Percentiles rank a stretch among this genome's conserved stretches.
Evolutionary conservation across 1,284 basidiomycete species (phyloP).

Genomic region (Ustilago cynodontis): DNA sequence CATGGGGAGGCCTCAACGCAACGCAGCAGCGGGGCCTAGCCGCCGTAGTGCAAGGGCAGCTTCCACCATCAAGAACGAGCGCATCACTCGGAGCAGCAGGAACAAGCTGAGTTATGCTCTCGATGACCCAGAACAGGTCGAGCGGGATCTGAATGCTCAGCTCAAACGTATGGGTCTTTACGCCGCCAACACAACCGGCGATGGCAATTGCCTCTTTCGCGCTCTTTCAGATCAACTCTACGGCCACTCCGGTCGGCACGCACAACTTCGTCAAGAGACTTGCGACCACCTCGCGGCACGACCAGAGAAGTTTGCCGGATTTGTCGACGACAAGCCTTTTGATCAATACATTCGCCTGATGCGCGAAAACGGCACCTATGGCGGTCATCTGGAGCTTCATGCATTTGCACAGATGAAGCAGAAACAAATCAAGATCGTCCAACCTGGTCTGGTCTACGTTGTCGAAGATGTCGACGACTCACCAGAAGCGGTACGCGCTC

Average conservation of each 20-base stretch:
- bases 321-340: constrained; percentile 81
- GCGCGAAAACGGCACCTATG: constrained; percentile 80
- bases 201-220: constrained; percentile 68
- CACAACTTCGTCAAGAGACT: constrained; percentile 76
- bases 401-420: constrained; percentile 85
- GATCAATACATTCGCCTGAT: constrained; percentile 62
- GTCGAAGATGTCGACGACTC: constrained; percentile 69
- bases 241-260: constrained; percentile 80
- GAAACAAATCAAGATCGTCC: constrained; percentile 87
- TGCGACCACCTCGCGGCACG: constrained; percentile 84
- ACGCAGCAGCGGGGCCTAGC: constrained; percentile 43
- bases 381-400: constrained; percentile 88
- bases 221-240: constrained; percentile 76
- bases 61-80: constrained; percentile 46
- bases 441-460: constrained; percentile 76
- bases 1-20: constrained; percentile 45
- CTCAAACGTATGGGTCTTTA: constrained; percentile 65
- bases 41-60: constrained; percentile 38
- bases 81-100: constrained; percentile 51
- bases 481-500: constrained; percentile 50
- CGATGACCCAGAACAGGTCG: constrained; percentile 63
- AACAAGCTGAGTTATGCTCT: constrained; percentile 50
- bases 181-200: constrained; percentile 67
- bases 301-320: constrained; percentile 82
- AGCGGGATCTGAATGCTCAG: constrained; percentile 62